Evolutionary conservation across 2,329 filamentous ascomycete genomes (phyloP).

Genomic region (Saccharata proteae): DNA sequence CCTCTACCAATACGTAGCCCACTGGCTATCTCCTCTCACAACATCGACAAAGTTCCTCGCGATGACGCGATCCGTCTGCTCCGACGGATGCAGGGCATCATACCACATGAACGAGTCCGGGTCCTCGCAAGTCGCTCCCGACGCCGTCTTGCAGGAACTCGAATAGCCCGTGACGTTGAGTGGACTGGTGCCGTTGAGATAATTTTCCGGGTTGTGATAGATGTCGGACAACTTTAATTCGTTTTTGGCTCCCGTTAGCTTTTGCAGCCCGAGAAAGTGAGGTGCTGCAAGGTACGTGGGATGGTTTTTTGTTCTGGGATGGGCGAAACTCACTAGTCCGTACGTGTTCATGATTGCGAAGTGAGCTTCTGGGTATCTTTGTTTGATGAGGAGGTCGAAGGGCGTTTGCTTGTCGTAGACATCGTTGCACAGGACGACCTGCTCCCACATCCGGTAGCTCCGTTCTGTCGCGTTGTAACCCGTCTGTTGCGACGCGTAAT

Average conservation of each 20-base stretch:
- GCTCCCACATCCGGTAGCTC: slow-evolving; percentile 39
- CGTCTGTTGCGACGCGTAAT: slow-evolving; percentile 31
- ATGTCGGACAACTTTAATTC: slow-evolving; percentile 50
- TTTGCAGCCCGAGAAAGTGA: neutral
- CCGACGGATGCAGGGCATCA: slow-evolving; percentile 61
- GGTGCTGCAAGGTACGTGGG: neutral
- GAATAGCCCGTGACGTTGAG: slow-evolving; percentile 48
- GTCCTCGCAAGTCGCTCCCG: slow-evolving; percentile 26
- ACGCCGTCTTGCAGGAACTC: slow-evolving; percentile 46
- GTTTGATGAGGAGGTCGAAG: slow-evolving; percentile 29
- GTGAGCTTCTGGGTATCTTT: slow-evolving; percentile 41
- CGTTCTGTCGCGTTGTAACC: slow-evolving; percentile 37
- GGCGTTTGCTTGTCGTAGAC: slow-evolving; percentile 41
- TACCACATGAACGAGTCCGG: slow-evolving; percentile 50
- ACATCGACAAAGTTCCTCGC: slow-evolving; percentile 45
- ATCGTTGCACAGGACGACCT: slow-evolving; percentile 38
- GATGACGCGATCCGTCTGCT: slow-evolving; percentile 47
- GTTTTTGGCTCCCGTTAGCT: slow-evolving; percentile 2
- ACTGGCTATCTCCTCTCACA: slow-evolving; percentile 37
- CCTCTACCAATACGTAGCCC: slow-evolving; percentile 30
- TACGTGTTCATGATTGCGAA: slow-evolving; percentile 59
- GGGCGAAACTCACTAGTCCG: slow-evolving; percentile 38
- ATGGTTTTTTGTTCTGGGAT: no score
- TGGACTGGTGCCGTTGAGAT: slow-evolving; percentile 50
- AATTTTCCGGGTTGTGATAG: slow-evolving; percentile 45